Conservation (phyloP, 164 flowering plant genomes). For the Kalanchoe fedtschenkoi region DNA sequence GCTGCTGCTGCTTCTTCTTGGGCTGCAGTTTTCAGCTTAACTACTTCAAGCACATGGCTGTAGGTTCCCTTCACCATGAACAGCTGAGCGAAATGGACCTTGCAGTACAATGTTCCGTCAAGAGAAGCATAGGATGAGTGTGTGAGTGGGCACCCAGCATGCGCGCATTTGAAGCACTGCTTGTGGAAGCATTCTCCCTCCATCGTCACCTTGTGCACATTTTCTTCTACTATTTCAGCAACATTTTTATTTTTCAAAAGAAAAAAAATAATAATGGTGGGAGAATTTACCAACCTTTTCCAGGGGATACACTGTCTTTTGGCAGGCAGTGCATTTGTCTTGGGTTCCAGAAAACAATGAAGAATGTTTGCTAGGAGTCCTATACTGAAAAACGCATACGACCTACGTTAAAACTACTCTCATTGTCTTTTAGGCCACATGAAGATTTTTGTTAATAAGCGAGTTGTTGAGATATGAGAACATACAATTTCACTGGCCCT, state of each 20-base stretch:
- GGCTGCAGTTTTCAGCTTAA: neutral
- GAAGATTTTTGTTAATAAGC: neutral
- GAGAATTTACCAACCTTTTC: neutral
- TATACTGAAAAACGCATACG: conserved; percentile 17
- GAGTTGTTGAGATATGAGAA: neutral
- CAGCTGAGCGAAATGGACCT: neutral
- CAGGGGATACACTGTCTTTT: neutral
- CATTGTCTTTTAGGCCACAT: neutral
- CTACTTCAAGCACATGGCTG: neutral
- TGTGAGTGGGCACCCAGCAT: neutral
- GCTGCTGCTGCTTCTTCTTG: too few species aligned
- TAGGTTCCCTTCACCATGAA: neutral
- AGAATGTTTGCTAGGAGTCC: conserved; percentile 45
- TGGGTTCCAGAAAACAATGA: conserved; percentile 43
- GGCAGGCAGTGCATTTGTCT: neutral
- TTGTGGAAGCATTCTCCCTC: conserved; percentile 1
- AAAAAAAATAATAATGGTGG: too few species aligned
- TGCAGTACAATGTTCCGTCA: neutral
- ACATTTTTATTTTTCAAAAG: too few species aligned
- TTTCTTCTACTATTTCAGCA: too few species aligned
- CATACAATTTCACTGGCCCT: neutral
- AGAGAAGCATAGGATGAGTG: conserved; percentile 2
- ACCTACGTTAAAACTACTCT: too few species aligned
- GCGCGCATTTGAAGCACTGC: neutral
- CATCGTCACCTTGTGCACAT: conserved; percentile 3